Base-by-base conservation (phyloP, 2,329 filamentous ascomycete genomes). In the Colletotrichum tropicale region DNA sequence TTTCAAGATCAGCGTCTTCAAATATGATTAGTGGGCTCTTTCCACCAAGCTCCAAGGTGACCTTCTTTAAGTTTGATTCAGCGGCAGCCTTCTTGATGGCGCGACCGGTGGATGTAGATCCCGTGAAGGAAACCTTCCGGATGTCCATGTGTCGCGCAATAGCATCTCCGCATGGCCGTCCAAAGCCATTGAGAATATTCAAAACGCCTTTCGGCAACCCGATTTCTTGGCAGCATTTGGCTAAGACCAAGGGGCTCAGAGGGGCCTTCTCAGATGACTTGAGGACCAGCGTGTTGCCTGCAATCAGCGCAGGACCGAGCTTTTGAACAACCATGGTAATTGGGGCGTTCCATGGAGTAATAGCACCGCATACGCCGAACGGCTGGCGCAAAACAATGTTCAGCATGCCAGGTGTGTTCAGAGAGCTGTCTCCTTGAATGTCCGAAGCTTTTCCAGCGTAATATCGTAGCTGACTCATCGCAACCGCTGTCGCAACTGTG, bases 261-360 rank as follows among this genome's bases (percentile, higher is more conserved):
- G 95, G 95, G 81, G 96, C 94, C 75, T 94, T 92, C 87, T 97
- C 95, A 1, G 94, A 96, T 8, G 95, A 94, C 89, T 97, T 97
- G 80, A 97, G 88, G 78, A 97, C 91, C 73, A 96, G 88, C 15
- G 94, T 96, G 88, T 97, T 97, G 66, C 95, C 95, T 16, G 94
- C 95, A 26, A 55, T 55, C 5, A 73, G 34, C 5, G 70, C 70
- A 8, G 70, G 70, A 24, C 52, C 70, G 8, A 73, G 34, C 56
- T 68, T 73, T 55, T 48, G 58, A 32, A 30, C 56, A 21, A 65
- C 38, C 30, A 70, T 74, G 30, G 24, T 30, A n/a, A 70, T 64
- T 7, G 32, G 60, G 3, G 30, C 56, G 24, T 60, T 60, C 24
- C 24, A 60, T 32, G 56, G 56, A 28, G 26, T 30, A 30, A 60